Conservation (phyloP, 73 alveolate species). For the Tetrahymena malaccensis region DNA sequence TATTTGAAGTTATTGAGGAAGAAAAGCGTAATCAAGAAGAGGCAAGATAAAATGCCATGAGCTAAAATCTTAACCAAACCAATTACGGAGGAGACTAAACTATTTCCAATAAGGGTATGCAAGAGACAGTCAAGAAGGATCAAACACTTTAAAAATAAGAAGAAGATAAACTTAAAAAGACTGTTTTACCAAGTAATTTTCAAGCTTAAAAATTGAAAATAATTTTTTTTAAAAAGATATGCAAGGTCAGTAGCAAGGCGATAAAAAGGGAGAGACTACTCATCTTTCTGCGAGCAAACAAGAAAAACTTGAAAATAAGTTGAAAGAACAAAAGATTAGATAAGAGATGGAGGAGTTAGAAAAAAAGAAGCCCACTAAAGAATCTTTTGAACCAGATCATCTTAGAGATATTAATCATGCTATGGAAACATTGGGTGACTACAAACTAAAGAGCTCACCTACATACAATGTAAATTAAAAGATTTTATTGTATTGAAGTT, state of each 20-base stretch:
- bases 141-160: neutral
- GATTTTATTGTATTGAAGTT: no score
- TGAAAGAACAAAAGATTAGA: conserved; percentile 46
- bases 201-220: neutral
- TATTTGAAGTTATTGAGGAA: conserved; percentile 42
- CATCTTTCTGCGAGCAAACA: neutral
- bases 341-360: conserved; percentile 61
- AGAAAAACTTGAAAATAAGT: neutral
- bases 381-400: conserved; percentile 71
- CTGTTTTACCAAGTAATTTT: neutral
- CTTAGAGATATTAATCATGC: conserved; percentile 72
- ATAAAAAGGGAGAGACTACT: conserved; percentile 46
- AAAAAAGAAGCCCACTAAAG: conserved; percentile 70
- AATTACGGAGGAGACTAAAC: neutral
- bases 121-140: neutral
- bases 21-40: conserved; percentile 53
- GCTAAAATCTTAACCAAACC: neutral
- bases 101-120: neutral
- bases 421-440: conserved; percentile 64
- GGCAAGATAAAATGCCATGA: neutral
- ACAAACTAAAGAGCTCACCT: conserved; percentile 64
- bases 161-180: neutral
- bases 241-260: neutral
- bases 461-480: neutral
- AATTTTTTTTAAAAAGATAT: neutral